Base-by-base conservation (phyloP, 768 basidiomycete genomes). In the Kwoniella botswanensis region DNA sequence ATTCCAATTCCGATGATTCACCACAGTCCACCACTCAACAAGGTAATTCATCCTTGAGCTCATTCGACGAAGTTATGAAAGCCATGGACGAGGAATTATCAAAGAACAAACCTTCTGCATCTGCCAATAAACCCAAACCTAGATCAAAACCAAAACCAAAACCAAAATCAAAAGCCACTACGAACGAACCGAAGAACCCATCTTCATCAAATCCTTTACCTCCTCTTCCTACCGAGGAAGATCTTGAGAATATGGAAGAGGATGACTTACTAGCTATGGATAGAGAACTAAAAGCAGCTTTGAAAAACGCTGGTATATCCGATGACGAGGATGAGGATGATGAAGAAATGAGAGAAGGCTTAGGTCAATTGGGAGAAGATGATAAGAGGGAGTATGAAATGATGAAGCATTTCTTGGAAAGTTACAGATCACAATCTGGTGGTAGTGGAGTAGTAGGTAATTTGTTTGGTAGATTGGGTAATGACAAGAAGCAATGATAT, bases 391-490 rank as follows among this genome's bases (percentile, higher is more conserved):
- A 99, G 82, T 97, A 95, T 83, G 90, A 90, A 75, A 85, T 98
- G 77, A 96, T 98, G 86, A 96, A 93, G 85, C 96, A 97, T 83
- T 94, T 99, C 83, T 84, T 98, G 83, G 94, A 97, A 85, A 96
- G 94, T 83, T 98, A 93, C 86, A 93, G 93, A 81, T 90, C 90
- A 72, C 97, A 99, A 80, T 91, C 82, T 9, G 97, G 97, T 24
- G 84, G 92, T 61, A 89, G 92, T 26, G 97, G 97, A 0, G 97
- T 95, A 24, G 95, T 97, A 15, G 88, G 95, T 64, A 97, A 90
- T 79, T 85, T 99, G 56, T 92, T 90, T 53, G 93, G 97, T 52
- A 86, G 94, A 74, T 81, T 99, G 71, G 89, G 83, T 66, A 89
- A 89, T 56, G 91, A 87, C 0, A 53, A 63, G 35, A 18, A n/a